phyloP scores from a whole-genome alignment of 2,329 filamentous ascomycete genomes.

The Apiospora arundinis region DNA sequence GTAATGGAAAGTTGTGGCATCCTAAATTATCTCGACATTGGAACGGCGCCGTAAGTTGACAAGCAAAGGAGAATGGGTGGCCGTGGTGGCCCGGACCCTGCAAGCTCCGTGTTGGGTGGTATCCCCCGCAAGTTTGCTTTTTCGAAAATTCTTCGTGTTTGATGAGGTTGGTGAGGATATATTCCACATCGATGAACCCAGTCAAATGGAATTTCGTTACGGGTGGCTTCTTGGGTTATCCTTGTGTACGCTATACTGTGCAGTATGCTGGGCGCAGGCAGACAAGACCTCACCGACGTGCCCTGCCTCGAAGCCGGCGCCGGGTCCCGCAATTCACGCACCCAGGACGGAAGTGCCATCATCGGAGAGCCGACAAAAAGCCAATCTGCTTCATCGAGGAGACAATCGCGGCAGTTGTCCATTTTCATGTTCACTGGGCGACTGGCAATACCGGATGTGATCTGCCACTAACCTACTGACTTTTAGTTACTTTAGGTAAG shows the following conservation, averaged over 20 bases:
- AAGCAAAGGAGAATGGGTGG: not conserved
- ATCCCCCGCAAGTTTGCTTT: conserved; percentile 1
- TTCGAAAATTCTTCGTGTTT: not conserved
- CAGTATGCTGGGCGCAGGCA: not conserved
- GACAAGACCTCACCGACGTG: not conserved
- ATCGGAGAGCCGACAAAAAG: not conserved
- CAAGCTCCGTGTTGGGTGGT: not conserved
- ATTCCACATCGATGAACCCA: not conserved
- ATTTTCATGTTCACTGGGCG: not conserved
- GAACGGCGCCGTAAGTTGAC: not conserved
- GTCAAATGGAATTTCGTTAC: not conserved
- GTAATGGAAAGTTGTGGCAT: not conserved
- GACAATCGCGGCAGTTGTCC: not conserved
- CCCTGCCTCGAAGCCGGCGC: not conserved
- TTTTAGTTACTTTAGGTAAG: not conserved
- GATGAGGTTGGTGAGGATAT: not conserved
- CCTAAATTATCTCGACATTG: not conserved
- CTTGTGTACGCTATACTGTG: not conserved
- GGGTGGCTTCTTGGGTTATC: not conserved
- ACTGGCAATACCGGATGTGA: conserved; percentile 1
- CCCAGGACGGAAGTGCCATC: not conserved
- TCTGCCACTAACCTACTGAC: not conserved
- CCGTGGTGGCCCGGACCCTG: not conserved
- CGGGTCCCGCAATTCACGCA: not conserved
- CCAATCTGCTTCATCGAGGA: not conserved